Conservation (phyloP, 2,329 filamentous ascomycete genomes). For the Coniochaeta sp. region DNA sequence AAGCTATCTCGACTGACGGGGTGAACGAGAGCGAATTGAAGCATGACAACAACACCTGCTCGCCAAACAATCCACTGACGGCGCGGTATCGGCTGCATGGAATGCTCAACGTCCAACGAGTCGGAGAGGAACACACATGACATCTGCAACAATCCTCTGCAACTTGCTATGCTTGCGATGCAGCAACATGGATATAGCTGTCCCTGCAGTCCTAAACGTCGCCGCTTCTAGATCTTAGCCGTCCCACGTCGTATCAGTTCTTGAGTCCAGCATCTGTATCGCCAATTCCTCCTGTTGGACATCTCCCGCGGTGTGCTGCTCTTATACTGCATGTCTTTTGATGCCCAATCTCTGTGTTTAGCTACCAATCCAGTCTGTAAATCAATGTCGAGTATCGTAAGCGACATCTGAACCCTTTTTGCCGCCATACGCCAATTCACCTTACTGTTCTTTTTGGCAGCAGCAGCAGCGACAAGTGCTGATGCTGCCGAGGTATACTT, state of each 20-base stretch:
- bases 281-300: not conserved
- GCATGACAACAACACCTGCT: conserved; percentile 9
- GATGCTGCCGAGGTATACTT: too few relatives aligned
- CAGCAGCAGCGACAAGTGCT: not conserved
- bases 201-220: not conserved
- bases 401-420: not conserved
- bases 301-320: not conserved
- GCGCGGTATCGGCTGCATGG: conserved; percentile 9
- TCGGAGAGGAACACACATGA: conserved; percentile 13
- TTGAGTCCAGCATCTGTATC: not conserved
- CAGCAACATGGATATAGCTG: not conserved
- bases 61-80: not conserved
- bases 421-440: not conserved
- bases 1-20: not conserved
- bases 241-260: not conserved
- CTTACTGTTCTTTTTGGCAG: too few relatives aligned
- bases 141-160: not conserved
- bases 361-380: not conserved
- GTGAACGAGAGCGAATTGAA: conserved; percentile 15
- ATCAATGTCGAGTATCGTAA: not conserved
- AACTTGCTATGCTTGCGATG: too few relatives aligned
- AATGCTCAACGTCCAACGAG: conserved; percentile 9
- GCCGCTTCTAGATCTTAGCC: not conserved
- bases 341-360: not conserved
- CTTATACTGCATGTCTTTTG: not conserved